phyloP scores from a whole-genome alignment of 345 rosid genomes.

The Odontarrhena argentea region DNA sequence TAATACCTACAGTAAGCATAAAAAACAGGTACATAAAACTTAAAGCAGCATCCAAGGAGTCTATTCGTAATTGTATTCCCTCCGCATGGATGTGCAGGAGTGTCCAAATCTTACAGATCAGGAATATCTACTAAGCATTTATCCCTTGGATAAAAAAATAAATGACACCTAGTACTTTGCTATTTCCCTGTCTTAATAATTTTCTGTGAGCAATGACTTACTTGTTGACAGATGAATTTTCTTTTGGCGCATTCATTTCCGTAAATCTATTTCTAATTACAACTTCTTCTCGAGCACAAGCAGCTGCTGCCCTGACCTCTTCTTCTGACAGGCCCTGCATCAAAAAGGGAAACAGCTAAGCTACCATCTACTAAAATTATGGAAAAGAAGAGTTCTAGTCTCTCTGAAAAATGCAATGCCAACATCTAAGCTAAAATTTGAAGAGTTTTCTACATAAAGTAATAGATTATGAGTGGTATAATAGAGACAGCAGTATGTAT shows the following conservation, averaged over 20 bases:
- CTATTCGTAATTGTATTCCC: slow-evolving; percentile 17
- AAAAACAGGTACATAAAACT: slow-evolving; percentile 24
- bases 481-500: slow-evolving; percentile 34
- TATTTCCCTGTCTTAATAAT: slow-evolving; percentile 9
- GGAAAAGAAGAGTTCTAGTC: slow-evolving; percentile 1
- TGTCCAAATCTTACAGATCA: slow-evolving; percentile 25
- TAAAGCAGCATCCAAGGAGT: slow-evolving; percentile 21
- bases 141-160: slow-evolving; percentile 10
- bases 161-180: slow-evolving; percentile 24
- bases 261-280: slow-evolving; percentile 85
- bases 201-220: slow-evolving; percentile 44
- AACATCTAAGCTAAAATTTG: background rate
- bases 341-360: slow-evolving; percentile 35
- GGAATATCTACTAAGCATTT: slow-evolving; percentile 3
- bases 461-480: background rate
- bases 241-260: slow-evolving; percentile 99
- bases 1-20: slow-evolving; percentile 66
- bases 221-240: slow-evolving; percentile 92
- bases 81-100: slow-evolving; percentile 18
- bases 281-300: slow-evolving; percentile 98
- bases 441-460: slow-evolving; percentile 17
- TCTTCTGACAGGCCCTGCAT: slow-evolving; percentile 95
- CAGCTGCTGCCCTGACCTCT: slow-evolving; percentile 91
- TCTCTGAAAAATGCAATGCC: slow-evolving; percentile 13
- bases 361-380: slow-evolving; percentile 10